Percentiles rank a stretch among this genome's conserved stretches.
These are phyloP conservation scores for Yamadazyma nakazawae DNA, from an alignment of 805 yeast species.

Conservation along the genomic window DNA sequence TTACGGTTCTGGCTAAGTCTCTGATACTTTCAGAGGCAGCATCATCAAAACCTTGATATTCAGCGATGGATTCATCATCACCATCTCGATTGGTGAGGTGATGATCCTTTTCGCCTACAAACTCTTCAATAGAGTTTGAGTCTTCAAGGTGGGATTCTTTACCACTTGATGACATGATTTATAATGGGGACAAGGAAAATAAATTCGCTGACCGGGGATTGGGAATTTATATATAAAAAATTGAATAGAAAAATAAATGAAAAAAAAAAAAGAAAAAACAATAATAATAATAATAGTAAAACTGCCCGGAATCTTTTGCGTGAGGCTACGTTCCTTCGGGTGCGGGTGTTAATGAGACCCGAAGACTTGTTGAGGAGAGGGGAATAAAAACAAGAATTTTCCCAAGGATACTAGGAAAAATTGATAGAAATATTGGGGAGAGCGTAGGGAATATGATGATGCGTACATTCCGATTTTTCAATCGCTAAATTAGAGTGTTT, in stretches of 20 bases:
- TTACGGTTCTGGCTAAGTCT: slow-evolving; percentile 15
- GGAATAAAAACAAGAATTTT: too few species aligned
- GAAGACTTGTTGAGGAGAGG: too few species aligned
- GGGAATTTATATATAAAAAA: background rate
- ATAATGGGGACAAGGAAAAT: background rate
- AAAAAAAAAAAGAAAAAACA: background rate
- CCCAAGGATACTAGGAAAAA: too few species aligned
- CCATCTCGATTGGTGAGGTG: background rate
- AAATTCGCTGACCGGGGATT: background rate
- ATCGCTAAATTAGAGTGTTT: too few species aligned
- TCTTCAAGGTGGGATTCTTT: slow-evolving; percentile 10
- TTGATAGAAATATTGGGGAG: too few species aligned
- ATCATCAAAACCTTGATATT: slow-evolving; percentile 19
- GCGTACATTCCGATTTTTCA: too few species aligned
- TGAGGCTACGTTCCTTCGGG: too few species aligned
- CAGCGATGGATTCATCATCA: slow-evolving; percentile 15
- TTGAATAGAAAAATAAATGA: background rate
- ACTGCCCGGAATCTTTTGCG: background rate
- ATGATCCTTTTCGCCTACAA: slow-evolving; percentile 1
- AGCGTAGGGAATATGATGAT: too few species aligned
- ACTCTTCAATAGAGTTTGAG: slow-evolving; percentile 9
- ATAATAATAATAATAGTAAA: too few species aligned
- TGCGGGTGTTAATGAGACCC: too few species aligned
- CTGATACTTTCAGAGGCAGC: slow-evolving; percentile 17
- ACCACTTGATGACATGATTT: slow-evolving; percentile 3